Evolutionary conservation across 306 rosid genomes (phyloP), one percentile per base, ranked within the genome.

Genomic region (Psophocarpus tetragonolobus): DNA sequence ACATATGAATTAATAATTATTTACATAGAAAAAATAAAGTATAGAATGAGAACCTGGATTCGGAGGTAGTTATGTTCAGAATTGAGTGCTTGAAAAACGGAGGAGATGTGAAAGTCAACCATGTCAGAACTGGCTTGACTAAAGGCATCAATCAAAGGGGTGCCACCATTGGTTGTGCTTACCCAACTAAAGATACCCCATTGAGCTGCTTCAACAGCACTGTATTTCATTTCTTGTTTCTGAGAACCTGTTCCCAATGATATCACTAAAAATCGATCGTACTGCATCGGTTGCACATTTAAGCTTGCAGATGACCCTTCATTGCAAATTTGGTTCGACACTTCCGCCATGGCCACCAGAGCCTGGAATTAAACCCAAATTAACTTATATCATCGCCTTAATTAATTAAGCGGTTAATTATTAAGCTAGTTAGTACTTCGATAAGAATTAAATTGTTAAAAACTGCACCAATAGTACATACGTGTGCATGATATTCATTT

Each of bases 181-280:
- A 88, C 45, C 96, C 96, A 90, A 3, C 67, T 54, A n/a, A 90
- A 41, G n/a, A 80, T 8, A 4, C 96, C 92, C 96, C 96, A 90
- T 2, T 77, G 50, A 0, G 92, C 87, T 18, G 90, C 96, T 0
- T 50, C 39, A 0, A n/a, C 8, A 0, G 92, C 89, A n/a, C 35
- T 77, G 84, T 75, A 81, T 71, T 84, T 87, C 24, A 5, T 14
- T 68, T 85, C 91, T 4, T 1, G 13, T 81, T 90, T 85, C 8
- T 81, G 87, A 32, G 87, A 33, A 7, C 96, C 96, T 21, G 91
- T 87, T 57, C 96, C 92, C 30, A 90, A 42, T 0, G 96, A 90
- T 68, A 90, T 79, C 21, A 86, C 88, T 70, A 88, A 50, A 60
- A 85, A 87, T 4, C 87, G 57, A 0, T 73, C 70, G 12, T 86